Evolutionary conservation across 352 stramenopile genomes (phyloP), one percentile per base, ranked within the genome.

Genomic region (Globisporangium camurandrum): DNA sequence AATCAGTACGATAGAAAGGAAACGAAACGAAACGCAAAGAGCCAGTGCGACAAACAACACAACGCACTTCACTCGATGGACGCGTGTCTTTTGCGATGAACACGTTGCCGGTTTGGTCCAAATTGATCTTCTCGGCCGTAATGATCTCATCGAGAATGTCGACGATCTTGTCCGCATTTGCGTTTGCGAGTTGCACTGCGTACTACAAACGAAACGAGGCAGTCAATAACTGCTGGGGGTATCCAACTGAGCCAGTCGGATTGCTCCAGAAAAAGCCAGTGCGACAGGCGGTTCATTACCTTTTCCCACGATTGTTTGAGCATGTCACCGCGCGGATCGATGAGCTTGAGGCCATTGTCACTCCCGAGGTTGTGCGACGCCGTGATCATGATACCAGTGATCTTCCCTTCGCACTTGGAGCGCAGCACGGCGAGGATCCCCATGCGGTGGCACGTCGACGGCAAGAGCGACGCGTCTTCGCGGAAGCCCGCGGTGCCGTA

Each of bases 401-500:
- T 89, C 67, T 89, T 88, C 41, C 71, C 75, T 55, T 69, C 60
- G 58, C 69, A 84, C 62, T 86, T 88, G 56, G 80, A 89, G 56
- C 77, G 77, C 61, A 93, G 54, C 30, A 89, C 75, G 26, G 82
- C 75, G 47, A 92, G 56, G 70, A 92, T 89, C 27, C 93, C 96
- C 67, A 98, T 89, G 46, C 95, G 86, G 57, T 98, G 73, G 64
- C 97, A 96, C 47, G 95, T 88, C 36, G 83, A 84, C 30, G 81
- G 64, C 46, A 99, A 70, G 42, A 98, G 64, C 42, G 66, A 65
- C 34, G 89, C 91, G 28, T 96, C 75, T 49, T 94, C 93, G 42
- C 96, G 82, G 74, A 99, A 99, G 26, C 96, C 96, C 2, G 94
- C 90, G 17, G 95, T 98, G 45, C 95, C 95, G 66, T 98, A 98